phyloP scores from a whole-genome alignment of 306 rosid genomes.

The Inga oerstediana region DNA sequence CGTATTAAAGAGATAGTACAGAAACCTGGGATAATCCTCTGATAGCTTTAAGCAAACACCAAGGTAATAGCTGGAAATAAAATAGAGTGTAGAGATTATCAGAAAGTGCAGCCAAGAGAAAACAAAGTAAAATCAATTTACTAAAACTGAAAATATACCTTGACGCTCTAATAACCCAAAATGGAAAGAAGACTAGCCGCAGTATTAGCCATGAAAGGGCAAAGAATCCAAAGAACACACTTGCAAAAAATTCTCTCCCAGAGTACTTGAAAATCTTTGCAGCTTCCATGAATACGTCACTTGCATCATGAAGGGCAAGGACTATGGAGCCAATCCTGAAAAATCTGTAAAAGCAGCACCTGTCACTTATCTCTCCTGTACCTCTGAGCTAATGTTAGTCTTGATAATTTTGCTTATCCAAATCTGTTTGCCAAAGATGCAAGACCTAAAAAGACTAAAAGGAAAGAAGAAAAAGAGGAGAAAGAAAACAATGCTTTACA shows the following conservation, averaged over 20 bases:
- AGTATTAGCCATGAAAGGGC: constrained; percentile 82
- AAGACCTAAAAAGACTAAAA: constrained; percentile 20
- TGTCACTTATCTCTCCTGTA: constrained; percentile 32
- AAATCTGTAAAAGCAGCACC: constrained; percentile 59
- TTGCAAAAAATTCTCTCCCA: constrained; percentile 85
- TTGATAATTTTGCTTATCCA: constrained; percentile 24
- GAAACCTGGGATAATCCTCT: constrained; percentile 38
- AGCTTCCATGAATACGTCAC: constrained; percentile 96
- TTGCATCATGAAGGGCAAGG: constrained; percentile 87
- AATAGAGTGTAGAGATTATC: constrained; percentile 40
- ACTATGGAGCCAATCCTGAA: constrained; percentile 81
- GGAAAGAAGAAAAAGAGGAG: background rate
- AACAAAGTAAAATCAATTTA: constrained; percentile 36
- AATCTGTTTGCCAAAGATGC: constrained; percentile 12
- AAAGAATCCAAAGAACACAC: constrained; percentile 81
- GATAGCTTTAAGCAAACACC: constrained; percentile 51
- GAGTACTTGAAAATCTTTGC: constrained; percentile 97
- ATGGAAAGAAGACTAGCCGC: constrained; percentile 84
- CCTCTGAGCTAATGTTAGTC: constrained; percentile 21
- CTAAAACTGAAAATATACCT: constrained; percentile 63
- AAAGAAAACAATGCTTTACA: background rate
- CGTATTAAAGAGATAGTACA: constrained; percentile 82
- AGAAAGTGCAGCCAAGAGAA: constrained; percentile 21
- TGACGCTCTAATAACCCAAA: constrained; percentile 85
- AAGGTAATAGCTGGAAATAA: constrained; percentile 68